Evolutionary conservation across 345 rosid species (phyloP), one percentile per base, ranked within the genome.

Genomic region (Arabis alpina): DNA sequence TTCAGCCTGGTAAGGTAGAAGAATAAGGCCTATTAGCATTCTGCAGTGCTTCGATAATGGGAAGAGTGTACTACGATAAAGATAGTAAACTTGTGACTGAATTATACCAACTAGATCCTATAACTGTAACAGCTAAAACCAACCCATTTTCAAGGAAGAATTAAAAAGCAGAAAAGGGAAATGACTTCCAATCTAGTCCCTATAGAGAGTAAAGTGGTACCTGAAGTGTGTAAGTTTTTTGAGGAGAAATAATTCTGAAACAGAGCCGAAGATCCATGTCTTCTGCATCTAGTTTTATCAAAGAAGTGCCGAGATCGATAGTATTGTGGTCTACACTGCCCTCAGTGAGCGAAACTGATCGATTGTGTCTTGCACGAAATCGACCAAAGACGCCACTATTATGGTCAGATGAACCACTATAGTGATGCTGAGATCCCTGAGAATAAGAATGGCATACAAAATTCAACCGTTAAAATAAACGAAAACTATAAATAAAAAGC

Each of bases 241-340:
- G 59, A 39, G 98, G 98, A 60, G 96, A 86, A 68, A 92, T 83
- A 73, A 92, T 82, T 80, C 96, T 88, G 80, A 92, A 92, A 76
- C 98, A 92, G 60, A 92, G 96, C 50, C 96, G 84, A 55, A 90
- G 78, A 81, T 88, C 87, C 56, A 81, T 79, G 73, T 92, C 94
- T 54, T 88, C 96, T 52, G 96, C 88, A 9, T 92, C 94, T 71
- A 88, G 68, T 79, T 92, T 92, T 74, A 90, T 74, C 61, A 83
- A 80, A 37, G 87, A 85, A 23, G 88, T 88, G 34, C 61, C 85
- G 67, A 92, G 92, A 81, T 89, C 91, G 47, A 92, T 68, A 48
- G 83, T 71, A 15, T 59, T 76, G 66, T 80, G 85, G 30, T 77
- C 87, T 60, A 81, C 70, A 76, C 61, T 82, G 25, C 79, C 89